Evolutionary conservation across 768 basidiomycete genomes (phyloP), one percentile per base, ranked within the genome.

Genomic region (Tricholoma furcatifolium): DNA sequence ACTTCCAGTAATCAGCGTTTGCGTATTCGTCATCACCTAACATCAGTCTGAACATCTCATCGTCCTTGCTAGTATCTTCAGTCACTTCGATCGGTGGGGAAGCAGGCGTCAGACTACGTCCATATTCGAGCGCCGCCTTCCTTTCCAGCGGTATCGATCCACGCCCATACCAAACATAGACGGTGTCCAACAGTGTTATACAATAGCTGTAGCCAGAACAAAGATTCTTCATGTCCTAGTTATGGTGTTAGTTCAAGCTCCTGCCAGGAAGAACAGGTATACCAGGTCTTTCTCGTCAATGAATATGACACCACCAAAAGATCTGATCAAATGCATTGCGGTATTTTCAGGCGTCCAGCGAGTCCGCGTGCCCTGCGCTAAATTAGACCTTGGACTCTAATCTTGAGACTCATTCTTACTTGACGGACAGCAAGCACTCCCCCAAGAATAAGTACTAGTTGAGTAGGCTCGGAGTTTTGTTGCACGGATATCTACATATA

Each of bases 151-250:
- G 42, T 12, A 73, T 73, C 2, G 91, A 84, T 21, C 91, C 91
- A 47, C 80, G 74, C 3, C 91, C 91, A 64, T 91, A 75, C 91
- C 92, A 93, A 31, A 93, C 81, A 58, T 90, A 92, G 34, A 87
- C 70, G 2, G 82, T 81, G 32, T 82, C 82, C 54, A 93, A 70
- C 42, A 92, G 73, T 2, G 85, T 80, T 32, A 91, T 57, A 59
- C 88, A 91, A 65, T 88, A 92, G 59, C 88, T 90, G 67, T 84
- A 93, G n/a, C 79, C 91, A 9, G 91, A 92, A 64, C 91, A 93
- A 1, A 93, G 70, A 62, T 87, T 89, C 53, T 72, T 78, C 57
- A 86, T 70, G 51, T 66, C 74, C 87, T 87, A 57, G 24, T 53
- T 44, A 47, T 12, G 34, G 32, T 30, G 34, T 50, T 23, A 42